Evolutionary conservation across 495 filamentous ascomycete species (phyloP).

Genomic region (Lineolata rhizophorae): DNA sequence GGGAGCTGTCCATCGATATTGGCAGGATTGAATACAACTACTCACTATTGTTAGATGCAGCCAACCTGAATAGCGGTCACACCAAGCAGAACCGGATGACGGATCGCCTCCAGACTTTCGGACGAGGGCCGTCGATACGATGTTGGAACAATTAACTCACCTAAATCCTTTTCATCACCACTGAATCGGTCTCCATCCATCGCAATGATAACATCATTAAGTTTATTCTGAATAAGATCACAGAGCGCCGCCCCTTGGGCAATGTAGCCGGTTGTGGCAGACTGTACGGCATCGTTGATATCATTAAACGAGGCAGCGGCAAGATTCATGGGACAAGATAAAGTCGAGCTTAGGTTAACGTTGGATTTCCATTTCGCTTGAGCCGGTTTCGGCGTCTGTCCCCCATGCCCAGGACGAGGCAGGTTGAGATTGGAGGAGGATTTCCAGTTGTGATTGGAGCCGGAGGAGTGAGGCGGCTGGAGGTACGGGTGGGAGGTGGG

Average conservation of each 20-base stretch:
- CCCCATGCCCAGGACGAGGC: no score
- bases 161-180: background rate
- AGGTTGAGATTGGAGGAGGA: no score
- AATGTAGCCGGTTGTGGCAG: background rate
- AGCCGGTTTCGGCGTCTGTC: no score
- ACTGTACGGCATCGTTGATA: background rate
- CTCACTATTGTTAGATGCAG: background rate
- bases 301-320: background rate
- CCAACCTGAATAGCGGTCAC: background rate
- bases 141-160: no score
- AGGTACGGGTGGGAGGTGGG: no score
- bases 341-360: background rate
- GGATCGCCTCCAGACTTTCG: no score
- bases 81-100: no score
- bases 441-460: no score
- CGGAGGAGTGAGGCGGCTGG: no score
- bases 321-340: background rate
- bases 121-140: no score
- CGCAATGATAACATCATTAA: background rate
- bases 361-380: background rate
- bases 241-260: background rate
- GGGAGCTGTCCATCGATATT: background rate
- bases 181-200: background rate
- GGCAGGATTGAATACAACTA: background rate
- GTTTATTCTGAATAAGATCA: background rate